phyloP scores from a whole-genome alignment of 345 rosid genomes.

The Lepidium sativum region DNA sequence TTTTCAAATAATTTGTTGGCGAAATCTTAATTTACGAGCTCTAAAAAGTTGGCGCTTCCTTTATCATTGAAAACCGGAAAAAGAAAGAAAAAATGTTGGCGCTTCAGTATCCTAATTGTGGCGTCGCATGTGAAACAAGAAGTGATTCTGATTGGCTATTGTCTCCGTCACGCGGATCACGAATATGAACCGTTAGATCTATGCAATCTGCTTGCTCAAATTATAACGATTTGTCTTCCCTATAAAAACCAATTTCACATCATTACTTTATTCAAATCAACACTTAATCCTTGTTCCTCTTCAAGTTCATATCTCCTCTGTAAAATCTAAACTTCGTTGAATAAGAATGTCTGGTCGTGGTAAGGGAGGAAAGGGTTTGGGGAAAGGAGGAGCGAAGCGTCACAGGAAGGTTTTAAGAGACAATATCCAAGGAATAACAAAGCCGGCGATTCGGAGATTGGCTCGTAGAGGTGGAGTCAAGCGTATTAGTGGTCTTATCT shows the following conservation, averaged over 20 bases:
- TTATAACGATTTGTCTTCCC: background rate
- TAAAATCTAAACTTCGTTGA: background rate
- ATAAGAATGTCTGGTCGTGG: slow-evolving; percentile 29
- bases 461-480: slow-evolving; percentile 47
- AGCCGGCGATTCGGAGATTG: slow-evolving; percentile 35
- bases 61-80: no score
- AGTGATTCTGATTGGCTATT: slow-evolving; percentile 3
- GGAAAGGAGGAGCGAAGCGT: slow-evolving; percentile 33
- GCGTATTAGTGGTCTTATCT: slow-evolving; percentile 47
- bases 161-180: background rate
- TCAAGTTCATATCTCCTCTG: background rate
- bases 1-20: background rate
- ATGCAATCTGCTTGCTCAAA: background rate
- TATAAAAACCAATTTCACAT: slow-evolving; percentile 15
- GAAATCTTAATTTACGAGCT: background rate
- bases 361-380: slow-evolving; percentile 34
- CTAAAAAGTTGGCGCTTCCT: background rate
- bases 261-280: rapidly evolving
- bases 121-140: background rate
- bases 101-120: background rate
- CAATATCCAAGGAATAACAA: slow-evolving; percentile 34
- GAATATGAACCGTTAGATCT: slow-evolving; percentile 17
- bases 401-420: slow-evolving; percentile 35
- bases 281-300: background rate
- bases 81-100: no score